Conservation (phyloP, 352 stramenopile genomes). For the Elongisporangium undulatum region DNA sequence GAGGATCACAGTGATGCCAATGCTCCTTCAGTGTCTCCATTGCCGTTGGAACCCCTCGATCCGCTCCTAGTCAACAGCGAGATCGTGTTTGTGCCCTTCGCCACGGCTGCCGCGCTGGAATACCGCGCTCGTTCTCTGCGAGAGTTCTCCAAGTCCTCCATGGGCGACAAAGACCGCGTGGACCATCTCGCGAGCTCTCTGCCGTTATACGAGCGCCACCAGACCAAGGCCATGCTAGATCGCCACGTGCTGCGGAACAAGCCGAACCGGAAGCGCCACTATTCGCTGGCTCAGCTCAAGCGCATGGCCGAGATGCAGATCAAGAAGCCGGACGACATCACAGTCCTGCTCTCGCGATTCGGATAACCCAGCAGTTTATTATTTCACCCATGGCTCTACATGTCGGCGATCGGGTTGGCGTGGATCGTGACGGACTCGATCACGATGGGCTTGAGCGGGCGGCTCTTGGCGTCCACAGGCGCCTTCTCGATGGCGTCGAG, state of each 20-base stretch:
- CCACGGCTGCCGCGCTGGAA: slow-evolving; percentile 53
- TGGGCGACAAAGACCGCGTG: slow-evolving; percentile 12
- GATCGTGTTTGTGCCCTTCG: slow-evolving; percentile 46
- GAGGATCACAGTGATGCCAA: not conserved
- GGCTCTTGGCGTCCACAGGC: slow-evolving; percentile 89
- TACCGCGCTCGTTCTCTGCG: slow-evolving; percentile 53
- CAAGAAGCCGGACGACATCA: slow-evolving; percentile 80
- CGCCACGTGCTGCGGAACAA: slow-evolving; percentile 49
- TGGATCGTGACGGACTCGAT: slow-evolving; percentile 90
- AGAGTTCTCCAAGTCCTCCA: slow-evolving; percentile 16
- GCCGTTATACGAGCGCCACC: slow-evolving; percentile 43
- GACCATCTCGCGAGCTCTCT: slow-evolving; percentile 46
- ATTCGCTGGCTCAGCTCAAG: slow-evolving; percentile 62
- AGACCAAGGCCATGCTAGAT: slow-evolving; percentile 45
- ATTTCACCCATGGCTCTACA: slow-evolving; percentile 12
- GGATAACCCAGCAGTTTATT: slow-evolving; percentile 12
- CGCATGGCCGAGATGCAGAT: slow-evolving; percentile 71
- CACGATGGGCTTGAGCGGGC: slow-evolving; percentile 85
- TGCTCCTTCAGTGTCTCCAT: not conserved
- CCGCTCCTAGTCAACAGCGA: not conserved
- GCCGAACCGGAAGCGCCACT: slow-evolving; percentile 56
- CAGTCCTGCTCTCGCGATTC: slow-evolving; percentile 62
- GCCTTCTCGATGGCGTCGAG: slow-evolving; percentile 96
- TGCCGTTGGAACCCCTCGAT: slow-evolving; percentile 1
- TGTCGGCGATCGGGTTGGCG: slow-evolving; percentile 89